A percentile compares a stretch with the other conserved stretches of the same genome.
These are phyloP conservation scores for Symbiodinium pilosum DNA, from an alignment of 73 alveolate species.

Conservation along the genomic window DNA sequence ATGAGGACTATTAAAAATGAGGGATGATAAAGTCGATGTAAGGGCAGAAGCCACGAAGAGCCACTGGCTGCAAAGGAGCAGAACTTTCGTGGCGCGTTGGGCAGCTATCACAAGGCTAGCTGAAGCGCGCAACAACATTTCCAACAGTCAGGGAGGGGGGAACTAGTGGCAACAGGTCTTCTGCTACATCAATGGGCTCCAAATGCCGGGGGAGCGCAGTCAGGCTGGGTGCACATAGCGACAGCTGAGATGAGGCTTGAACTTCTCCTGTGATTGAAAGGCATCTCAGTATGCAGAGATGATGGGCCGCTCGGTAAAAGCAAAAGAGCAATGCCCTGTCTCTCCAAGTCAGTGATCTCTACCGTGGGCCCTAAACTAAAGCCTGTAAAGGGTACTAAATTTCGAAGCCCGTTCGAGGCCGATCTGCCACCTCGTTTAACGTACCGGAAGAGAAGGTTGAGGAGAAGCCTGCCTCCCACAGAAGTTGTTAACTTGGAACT, in stretches of 20 bases:
- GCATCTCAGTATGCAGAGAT: slow-evolving; percentile 75
- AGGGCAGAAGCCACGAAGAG: too few relatives aligned
- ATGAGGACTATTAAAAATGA: neutral
- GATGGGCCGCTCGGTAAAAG: slow-evolving; percentile 28
- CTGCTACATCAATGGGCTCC: slow-evolving; percentile 50
- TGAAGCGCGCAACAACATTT: too few relatives aligned
- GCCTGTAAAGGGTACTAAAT: too few relatives aligned
- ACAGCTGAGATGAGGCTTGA: neutral
- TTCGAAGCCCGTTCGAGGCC: too few relatives aligned
- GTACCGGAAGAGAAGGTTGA: neutral
- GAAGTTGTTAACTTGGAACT: neutral
- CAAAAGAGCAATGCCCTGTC: neutral
- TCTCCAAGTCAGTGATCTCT: too few relatives aligned
- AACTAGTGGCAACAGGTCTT: neutral
- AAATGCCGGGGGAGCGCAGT: slow-evolving; percentile 41
- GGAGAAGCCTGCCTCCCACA: neutral
- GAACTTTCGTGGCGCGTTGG: slow-evolving; percentile 81
- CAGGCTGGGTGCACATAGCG: slow-evolving; percentile 24
- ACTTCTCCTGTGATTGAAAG: neutral
- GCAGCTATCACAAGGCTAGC: slow-evolving; percentile 61
- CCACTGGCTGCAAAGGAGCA: slow-evolving; percentile 27
- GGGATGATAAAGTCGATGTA: neutral
- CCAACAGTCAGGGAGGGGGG: too few relatives aligned
- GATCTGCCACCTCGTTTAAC: neutral
- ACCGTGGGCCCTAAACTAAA: too few relatives aligned